Percentiles rank a stretch among this genome's conserved stretches.
Conservation (phyloP, 2,329 filamentous ascomycete genomes). For the Penicillium corylophilum region DNA sequence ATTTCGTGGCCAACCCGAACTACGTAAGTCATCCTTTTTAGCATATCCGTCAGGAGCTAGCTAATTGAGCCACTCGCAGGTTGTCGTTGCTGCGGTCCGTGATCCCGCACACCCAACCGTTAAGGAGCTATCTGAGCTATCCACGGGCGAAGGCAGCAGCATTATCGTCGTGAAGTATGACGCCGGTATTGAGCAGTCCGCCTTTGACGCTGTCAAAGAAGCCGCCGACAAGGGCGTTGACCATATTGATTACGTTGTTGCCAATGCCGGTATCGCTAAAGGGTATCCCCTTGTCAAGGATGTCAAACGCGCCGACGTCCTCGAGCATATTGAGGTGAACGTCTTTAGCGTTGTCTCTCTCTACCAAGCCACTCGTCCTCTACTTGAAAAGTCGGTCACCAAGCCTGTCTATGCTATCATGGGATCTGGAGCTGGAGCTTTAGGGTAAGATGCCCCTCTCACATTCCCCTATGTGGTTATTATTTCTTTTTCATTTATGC, state of each 20-base stretch:
- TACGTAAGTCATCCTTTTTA: slow-evolving; percentile 8
- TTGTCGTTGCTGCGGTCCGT: slow-evolving; percentile 43
- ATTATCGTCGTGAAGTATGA: slow-evolving; percentile 36
- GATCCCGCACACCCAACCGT: slow-evolving; percentile 26
- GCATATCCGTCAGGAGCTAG: too few species aligned
- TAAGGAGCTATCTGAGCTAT: slow-evolving; percentile 21
- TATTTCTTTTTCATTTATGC: too few species aligned
- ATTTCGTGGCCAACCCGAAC: slow-evolving; percentile 10
- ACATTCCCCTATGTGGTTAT: too few species aligned
- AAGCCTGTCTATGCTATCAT: slow-evolving; percentile 35
- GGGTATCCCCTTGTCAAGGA: slow-evolving; percentile 31
- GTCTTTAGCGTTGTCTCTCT: slow-evolving; percentile 30
- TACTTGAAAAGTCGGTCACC: slow-evolving; percentile 31
- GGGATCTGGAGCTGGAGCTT: slow-evolving; percentile 26
- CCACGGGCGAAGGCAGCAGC: slow-evolving; percentile 27
- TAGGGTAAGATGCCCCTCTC: slow-evolving; percentile 19
- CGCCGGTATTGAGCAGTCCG: slow-evolving; percentile 25
- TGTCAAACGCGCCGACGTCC: slow-evolving; percentile 27
- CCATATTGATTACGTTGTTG: slow-evolving; percentile 38
- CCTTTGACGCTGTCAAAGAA: slow-evolving; percentile 27
- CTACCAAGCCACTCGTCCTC: slow-evolving; percentile 32
- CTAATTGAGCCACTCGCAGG: too few species aligned
- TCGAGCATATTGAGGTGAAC: slow-evolving; percentile 28
- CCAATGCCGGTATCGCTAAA: slow-evolving; percentile 38
- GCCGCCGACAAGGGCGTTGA: slow-evolving; percentile 27